phyloP scores from a whole-genome alignment of 139 green algal species.

The Coelastrella sp. region DNA sequence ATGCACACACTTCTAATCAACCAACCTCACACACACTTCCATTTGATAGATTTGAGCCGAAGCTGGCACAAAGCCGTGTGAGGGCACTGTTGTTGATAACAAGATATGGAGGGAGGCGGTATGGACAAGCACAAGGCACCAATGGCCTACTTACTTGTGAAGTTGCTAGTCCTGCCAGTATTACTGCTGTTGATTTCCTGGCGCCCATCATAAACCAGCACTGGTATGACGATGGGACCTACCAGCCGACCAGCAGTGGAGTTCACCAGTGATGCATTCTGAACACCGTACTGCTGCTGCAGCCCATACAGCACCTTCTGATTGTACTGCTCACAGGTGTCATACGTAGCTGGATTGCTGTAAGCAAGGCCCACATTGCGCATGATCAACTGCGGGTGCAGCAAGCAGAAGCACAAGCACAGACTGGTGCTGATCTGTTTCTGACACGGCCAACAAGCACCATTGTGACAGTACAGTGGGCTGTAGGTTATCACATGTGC shows the following conservation, averaged over 20 bases:
- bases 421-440: not conserved
- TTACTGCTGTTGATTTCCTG: not conserved
- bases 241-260: not conserved
- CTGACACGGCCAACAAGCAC: not conserved
- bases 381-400: slow-evolving; percentile 18
- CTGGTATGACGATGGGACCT: not conserved
- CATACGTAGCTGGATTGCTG: not conserved
- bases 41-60: no score
- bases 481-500: not conserved
- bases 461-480: not conserved
- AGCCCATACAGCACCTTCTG: not conserved
- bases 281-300: not conserved
- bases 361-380: not conserved
- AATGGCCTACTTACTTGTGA: not conserved
- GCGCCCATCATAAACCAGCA: not conserved
- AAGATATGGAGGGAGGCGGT: not conserved
- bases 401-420: not conserved
- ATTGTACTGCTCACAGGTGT: slow-evolving; percentile 38
- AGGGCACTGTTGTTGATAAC: not conserved
- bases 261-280: not conserved
- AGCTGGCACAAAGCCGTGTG: no score
- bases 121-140: not conserved
- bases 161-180: not conserved
- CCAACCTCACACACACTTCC: no score
- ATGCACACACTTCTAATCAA: no score